A percentile compares a stretch with the other conserved stretches of the same genome.
These are phyloP conservation scores for Zygosaccharomyces kombuchaensis DNA, from an alignment of 805 yeast species.

Conservation along the genomic window DNA sequence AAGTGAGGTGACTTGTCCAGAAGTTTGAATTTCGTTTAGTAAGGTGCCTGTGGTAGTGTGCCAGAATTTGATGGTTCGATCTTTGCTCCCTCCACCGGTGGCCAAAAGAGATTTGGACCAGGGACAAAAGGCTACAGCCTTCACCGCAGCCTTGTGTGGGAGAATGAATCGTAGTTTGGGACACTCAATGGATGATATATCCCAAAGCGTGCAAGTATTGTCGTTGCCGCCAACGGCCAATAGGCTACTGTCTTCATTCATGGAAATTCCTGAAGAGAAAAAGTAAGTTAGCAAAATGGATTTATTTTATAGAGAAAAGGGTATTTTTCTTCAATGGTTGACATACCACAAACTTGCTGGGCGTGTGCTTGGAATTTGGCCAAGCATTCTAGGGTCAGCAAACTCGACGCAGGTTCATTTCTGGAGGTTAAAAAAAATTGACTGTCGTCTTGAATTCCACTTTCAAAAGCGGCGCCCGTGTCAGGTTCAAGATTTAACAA, in stretches of 20 bases:
- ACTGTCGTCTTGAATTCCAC: neutral
- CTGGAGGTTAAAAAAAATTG: neutral
- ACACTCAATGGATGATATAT: slow-evolving; percentile 39
- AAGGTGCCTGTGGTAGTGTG: slow-evolving; percentile 76
- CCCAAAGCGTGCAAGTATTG: slow-evolving; percentile 76
- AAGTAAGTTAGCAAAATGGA: neutral
- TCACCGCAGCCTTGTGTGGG: slow-evolving; percentile 80
- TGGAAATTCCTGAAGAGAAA: slow-evolving; percentile 47
- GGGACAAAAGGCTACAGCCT: slow-evolving; percentile 87
- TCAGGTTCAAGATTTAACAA: neutral
- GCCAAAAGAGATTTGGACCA: slow-evolving; percentile 79
- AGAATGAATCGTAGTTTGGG: slow-evolving; percentile 49
- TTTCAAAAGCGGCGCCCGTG: neutral
- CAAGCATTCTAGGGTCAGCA: slow-evolving; percentile 18
- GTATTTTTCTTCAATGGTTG: neutral
- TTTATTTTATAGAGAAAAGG: neutral
- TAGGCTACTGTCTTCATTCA: slow-evolving; percentile 49
- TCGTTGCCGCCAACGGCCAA: slow-evolving; percentile 84
- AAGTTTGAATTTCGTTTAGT: slow-evolving; percentile 50
- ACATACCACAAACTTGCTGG: slow-evolving; percentile 58
- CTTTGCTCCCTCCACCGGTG: slow-evolving; percentile 88
- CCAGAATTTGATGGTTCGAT: slow-evolving; percentile 80
- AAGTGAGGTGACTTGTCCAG: slow-evolving; percentile 74
- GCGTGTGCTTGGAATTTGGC: slow-evolving; percentile 43
- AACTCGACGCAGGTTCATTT: neutral